Conservation (phyloP, 2,329 filamentous ascomycete species). For the Colletotrichum brevisporum region DNA sequence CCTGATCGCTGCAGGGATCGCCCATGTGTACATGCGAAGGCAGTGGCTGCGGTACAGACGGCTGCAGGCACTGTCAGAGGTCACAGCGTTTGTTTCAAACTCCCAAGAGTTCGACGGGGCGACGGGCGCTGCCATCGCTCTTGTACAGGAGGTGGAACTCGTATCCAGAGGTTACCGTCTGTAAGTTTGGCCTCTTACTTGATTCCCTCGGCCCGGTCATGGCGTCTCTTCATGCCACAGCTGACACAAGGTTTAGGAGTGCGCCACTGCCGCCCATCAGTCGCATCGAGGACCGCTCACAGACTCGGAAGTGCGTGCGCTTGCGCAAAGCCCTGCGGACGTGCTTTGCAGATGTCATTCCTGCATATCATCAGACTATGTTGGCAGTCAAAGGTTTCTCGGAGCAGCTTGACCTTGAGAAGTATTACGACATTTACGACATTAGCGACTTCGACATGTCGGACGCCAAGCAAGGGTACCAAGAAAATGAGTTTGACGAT, state of each 20-base stretch:
- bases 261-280: constrained; percentile 92
- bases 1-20: constrained; percentile 69
- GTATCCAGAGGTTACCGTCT: constrained; percentile 92
- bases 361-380: constrained; percentile 79
- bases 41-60: constrained; percentile 87
- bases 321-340: constrained; percentile 82
- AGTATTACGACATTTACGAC: constrained; percentile 92
- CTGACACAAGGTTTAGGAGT: constrained; percentile 69
- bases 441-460: constrained; percentile 80
- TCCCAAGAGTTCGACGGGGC: constrained; percentile 87
- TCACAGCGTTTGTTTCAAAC: constrained; percentile 77
- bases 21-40: constrained; percentile 80
- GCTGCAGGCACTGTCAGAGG: constrained; percentile 79
- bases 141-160: constrained; percentile 95
- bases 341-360: constrained; percentile 78
- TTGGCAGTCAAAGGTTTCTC: constrained; percentile 79
- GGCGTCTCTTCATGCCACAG: constrained; percentile 7
- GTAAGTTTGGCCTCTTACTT: constrained; percentile 60
- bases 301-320: constrained; percentile 83
- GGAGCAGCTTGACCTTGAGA: constrained; percentile 86
- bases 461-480: constrained; percentile 76
- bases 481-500: constrained; percentile 80
- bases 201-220: not conserved
- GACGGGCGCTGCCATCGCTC: constrained; percentile 80
- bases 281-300: constrained; percentile 86